Base-by-base conservation (phyloP, 306 rosid genomes). In the Dryas octopetala region DNA sequence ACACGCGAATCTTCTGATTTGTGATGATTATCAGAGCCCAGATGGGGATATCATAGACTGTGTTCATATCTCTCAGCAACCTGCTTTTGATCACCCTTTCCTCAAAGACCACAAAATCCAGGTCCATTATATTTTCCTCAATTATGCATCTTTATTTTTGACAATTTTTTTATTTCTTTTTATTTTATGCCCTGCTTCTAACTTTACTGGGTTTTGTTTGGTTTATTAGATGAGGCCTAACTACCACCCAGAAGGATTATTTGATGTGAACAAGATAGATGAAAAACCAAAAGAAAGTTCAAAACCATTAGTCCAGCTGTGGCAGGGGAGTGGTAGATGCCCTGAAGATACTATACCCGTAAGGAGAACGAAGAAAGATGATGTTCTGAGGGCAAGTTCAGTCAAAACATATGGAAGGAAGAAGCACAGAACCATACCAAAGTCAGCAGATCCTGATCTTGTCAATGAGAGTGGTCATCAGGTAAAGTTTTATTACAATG, bases 21-120 rank as follows among this genome's bases (percentile, higher is more conserved):
- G 45, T 83, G 13, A 61, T 66, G 81, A 68, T 67, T 59, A 53
- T 71, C 97, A 96, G 99, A 96, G 99, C 66, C 92, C 98, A 81
- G 99, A 96, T 83, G 99, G 99, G 43, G 99, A 96, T 85, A 71
- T 79, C 5, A 96, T 96, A 62, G 99, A 96, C 76, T 96, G 99
- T 64, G 86, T 96, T 71, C 94, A 66, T 70, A 80, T 96, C 69
- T 88, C 99, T 66, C 86, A 89, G 51, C 99, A 96, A 62, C 96
- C 98, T 16, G 99, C 99, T 62, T 92, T 96, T 79, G 99, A 96
- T 77, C 99, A 96, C 73, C 99, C 99, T 70, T 92, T 54, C 72
- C 97, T 96, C 78, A 96, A 90, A 83, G 99, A 96, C 78, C 99
- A 96, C 85, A 90, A 96, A 87, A 89, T 96, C 73, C 99, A 89